These are phyloP conservation scores for Scytalidium sp. DNA, from an alignment of 2,329 filamentous ascomycete genomes.

Conservation along the genomic window DNA sequence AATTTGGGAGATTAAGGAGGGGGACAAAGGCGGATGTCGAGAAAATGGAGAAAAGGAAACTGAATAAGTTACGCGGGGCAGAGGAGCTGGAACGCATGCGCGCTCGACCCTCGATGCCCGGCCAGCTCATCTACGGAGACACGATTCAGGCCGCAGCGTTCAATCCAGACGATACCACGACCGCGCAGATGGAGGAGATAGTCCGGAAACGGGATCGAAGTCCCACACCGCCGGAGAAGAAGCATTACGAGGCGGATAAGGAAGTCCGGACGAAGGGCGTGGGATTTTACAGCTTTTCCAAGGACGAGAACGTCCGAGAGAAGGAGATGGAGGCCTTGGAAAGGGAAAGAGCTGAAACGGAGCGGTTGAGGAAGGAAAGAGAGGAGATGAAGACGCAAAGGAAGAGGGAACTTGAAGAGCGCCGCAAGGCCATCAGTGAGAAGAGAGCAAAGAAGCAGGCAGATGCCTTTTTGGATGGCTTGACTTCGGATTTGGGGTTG, in stretches of 20 bases:
- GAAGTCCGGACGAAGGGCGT: constrained; percentile 87
- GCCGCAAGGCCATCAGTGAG: constrained; percentile 39
- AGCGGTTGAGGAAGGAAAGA: constrained; percentile 45
- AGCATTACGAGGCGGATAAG: constrained; percentile 80
- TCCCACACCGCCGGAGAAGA: constrained; percentile 73
- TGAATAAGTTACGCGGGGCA: constrained; percentile 49
- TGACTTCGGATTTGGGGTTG: constrained; percentile 34
- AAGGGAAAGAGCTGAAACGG: constrained; percentile 64
- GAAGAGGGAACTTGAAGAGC: constrained; percentile 60
- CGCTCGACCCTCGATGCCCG: constrained; percentile 63
- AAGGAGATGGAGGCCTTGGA: constrained; percentile 73
- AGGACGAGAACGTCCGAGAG: constrained; percentile 62
- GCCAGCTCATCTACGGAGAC: constrained; percentile 78
- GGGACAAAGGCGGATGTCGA: constrained; percentile 69
- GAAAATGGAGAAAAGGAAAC: constrained; percentile 54
- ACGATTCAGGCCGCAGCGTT: constrained; percentile 83
- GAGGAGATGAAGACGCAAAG: constrained; percentile 57
- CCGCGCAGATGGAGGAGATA: constrained; percentile 72
- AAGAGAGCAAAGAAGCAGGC: constrained; percentile 64
- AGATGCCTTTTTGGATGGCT: constrained; percentile 66
- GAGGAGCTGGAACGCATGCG: constrained; percentile 67
- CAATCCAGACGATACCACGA: constrained; percentile 62
- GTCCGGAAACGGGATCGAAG: constrained; percentile 76
- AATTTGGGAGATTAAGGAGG: constrained; percentile 79
- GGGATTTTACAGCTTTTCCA: constrained; percentile 87